A percentile compares a stretch with the other conserved stretches of the same genome.
Conservation (phyloP, 2,329 filamentous ascomycete genomes). For the Talaromyces sp. region DNA sequence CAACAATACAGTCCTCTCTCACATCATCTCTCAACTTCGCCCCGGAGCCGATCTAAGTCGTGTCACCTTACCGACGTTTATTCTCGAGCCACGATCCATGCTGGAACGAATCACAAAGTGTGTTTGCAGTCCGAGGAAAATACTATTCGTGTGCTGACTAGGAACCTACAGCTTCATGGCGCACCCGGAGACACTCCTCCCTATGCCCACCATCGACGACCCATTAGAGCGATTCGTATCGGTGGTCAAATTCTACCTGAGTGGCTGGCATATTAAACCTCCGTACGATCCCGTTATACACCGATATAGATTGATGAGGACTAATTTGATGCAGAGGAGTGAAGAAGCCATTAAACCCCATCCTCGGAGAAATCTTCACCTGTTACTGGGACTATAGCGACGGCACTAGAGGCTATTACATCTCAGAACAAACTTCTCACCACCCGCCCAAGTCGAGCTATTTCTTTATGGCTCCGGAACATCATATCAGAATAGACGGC, state of each 20-base stretch:
- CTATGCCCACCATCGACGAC: conserved; percentile 83
- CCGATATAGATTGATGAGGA: neutral
- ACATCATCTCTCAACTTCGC: conserved; percentile 95
- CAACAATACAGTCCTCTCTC: conserved; percentile 71
- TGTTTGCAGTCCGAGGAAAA: conserved; percentile 32
- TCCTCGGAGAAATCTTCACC: conserved; percentile 90
- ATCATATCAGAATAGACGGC: conserved; percentile 92
- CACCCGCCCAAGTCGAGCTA: conserved; percentile 98
- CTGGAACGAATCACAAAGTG: conserved; percentile 98
- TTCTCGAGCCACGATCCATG: conserved; percentile 96
- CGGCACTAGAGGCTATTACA: conserved; percentile 85
- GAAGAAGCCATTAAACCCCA: conserved; percentile 96
- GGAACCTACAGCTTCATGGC: conserved; percentile 81
- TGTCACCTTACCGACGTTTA: conserved; percentile 94
- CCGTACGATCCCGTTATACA: conserved; percentile 60
- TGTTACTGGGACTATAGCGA: conserved; percentile 94
- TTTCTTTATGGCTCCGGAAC: conserved; percentile 95
- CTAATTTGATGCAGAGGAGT: conserved; percentile 66
- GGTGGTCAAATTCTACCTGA: conserved; percentile 96
- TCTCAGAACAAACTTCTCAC: conserved; percentile 95
- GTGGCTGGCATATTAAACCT: conserved; percentile 98
- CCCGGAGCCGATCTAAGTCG: conserved; percentile 93
- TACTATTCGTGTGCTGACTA: conserved; percentile 25
- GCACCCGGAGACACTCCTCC: conserved; percentile 90
- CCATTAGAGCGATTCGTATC: conserved; percentile 86